phyloP scores from a whole-genome alignment of 805 yeast species.

The Debaryomyces hansenii region DNA sequence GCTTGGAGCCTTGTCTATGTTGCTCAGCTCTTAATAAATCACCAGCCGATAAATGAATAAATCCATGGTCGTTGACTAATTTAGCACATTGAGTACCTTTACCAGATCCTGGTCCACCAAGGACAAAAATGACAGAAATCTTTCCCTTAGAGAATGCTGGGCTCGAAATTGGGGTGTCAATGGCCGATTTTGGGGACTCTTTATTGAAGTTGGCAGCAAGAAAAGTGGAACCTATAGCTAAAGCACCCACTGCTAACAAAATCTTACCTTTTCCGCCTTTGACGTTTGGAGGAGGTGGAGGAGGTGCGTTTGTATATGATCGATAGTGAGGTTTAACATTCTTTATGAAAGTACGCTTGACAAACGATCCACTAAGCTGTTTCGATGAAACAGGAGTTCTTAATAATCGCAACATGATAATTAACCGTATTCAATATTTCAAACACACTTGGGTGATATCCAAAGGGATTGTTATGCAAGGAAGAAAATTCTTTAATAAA shows the following conservation, averaged over 20 bases:
- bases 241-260: constrained; percentile 36
- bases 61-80: constrained; percentile 75
- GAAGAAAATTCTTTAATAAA: no score
- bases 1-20: constrained; percentile 73
- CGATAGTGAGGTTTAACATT: background rate
- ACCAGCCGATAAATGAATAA: constrained; percentile 93
- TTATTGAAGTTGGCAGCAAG: constrained; percentile 44
- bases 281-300: constrained; percentile 12
- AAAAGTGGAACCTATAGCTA: constrained; percentile 53
- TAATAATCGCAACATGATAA: background rate
- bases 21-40: constrained; percentile 94
- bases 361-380: background rate
- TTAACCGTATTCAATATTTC: no score
- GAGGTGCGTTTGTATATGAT: constrained; percentile 10
- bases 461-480: no score
- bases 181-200: constrained; percentile 41
- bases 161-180: constrained; percentile 25
- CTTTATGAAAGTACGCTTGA: background rate
- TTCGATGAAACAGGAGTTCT: background rate
- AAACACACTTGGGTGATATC: no score
- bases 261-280: constrained; percentile 22
- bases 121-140: constrained; percentile 80
- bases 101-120: constrained; percentile 98
- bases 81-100: constrained; percentile 95
- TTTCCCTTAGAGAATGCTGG: constrained; percentile 62